A percentile compares a stretch with the other conserved stretches of the same genome.
Conservation (phyloP, 805 yeast species). For the Yamadazyma nakazawae region DNA sequence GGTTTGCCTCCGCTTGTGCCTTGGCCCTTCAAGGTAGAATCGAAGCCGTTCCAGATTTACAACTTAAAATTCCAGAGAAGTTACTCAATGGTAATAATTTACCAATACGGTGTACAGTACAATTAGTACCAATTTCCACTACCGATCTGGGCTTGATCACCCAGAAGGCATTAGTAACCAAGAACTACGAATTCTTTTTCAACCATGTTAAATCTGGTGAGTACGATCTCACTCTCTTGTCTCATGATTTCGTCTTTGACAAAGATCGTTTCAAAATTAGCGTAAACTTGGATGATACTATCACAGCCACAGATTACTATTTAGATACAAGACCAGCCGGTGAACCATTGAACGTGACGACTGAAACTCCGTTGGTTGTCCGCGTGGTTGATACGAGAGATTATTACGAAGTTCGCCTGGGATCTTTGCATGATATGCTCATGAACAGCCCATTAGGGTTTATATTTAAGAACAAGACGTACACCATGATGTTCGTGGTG, state of each 20-base stretch:
- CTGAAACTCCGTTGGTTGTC: neutral
- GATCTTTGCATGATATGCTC: constrained; percentile 30
- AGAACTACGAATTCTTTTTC: constrained; percentile 24
- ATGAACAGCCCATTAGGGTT: constrained; percentile 41
- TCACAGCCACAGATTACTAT: constrained; percentile 23
- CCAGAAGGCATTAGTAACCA: constrained; percentile 18
- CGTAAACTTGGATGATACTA: constrained; percentile 18
- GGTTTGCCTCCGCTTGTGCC: neutral
- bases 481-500: constrained; percentile 31
- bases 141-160: neutral
- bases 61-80: constrained; percentile 6
- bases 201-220: constrained; percentile 26
- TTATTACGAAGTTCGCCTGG: constrained; percentile 32
- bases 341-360: neutral
- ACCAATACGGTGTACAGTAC: constrained; percentile 28
- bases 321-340: constrained; percentile 11
- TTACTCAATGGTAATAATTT: constrained; percentile 36
- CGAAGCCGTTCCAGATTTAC: constrained; percentile 21
- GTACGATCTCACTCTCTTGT: constrained; percentile 31
- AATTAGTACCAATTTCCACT: constrained; percentile 11
- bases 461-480: constrained; percentile 34
- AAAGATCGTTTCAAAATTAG: constrained; percentile 24
- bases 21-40: constrained; percentile 20
- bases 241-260: constrained; percentile 34
- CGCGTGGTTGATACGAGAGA: constrained; percentile 22